Conservation (phyloP, 192 early-diverging fungal genomes). For the Cetraspora pellucida region DNA sequence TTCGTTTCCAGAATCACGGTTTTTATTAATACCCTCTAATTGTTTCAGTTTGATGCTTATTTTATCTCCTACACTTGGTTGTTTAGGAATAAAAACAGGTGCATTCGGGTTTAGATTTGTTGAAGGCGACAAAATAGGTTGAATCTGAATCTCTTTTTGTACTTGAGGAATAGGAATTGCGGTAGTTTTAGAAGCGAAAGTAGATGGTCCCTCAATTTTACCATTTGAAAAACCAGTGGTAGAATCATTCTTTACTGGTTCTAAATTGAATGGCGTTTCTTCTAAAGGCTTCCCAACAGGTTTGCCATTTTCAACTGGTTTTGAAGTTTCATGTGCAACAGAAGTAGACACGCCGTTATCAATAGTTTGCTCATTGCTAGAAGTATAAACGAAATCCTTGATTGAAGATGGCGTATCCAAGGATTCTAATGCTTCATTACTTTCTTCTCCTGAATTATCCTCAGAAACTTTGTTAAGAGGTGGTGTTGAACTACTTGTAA, state of each 20-base stretch:
- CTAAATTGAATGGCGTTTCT: not conserved
- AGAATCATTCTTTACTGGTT: not conserved
- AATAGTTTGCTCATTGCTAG: too few species aligned
- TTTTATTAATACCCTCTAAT: too few species aligned
- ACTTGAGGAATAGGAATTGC: not conserved
- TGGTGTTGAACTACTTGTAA: not conserved
- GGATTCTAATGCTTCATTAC: not conserved
- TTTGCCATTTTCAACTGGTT: not conserved
- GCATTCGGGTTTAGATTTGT: constrained; percentile 16
- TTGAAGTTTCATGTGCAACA: too few species aligned
- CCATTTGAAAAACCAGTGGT: not conserved
- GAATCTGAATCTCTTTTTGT: too few species aligned
- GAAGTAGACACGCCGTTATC: too few species aligned
- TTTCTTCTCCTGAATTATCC: constrained; percentile 11
- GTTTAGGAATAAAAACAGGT: constrained; percentile 17
- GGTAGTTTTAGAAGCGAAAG: not conserved
- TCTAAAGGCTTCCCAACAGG: not conserved
- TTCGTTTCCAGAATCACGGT: not conserved
- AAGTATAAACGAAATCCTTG: too few species aligned
- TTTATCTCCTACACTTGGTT: not conserved
- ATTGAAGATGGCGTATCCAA: not conserved
- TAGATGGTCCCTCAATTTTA: not conserved
- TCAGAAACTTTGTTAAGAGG: not conserved
- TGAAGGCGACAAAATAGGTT: not conserved
- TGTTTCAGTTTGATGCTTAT: too few species aligned